These are phyloP conservation scores for Hypoxylon sp. DNA, from an alignment of 2,329 filamentous ascomycete species.

Conservation along the genomic window DNA sequence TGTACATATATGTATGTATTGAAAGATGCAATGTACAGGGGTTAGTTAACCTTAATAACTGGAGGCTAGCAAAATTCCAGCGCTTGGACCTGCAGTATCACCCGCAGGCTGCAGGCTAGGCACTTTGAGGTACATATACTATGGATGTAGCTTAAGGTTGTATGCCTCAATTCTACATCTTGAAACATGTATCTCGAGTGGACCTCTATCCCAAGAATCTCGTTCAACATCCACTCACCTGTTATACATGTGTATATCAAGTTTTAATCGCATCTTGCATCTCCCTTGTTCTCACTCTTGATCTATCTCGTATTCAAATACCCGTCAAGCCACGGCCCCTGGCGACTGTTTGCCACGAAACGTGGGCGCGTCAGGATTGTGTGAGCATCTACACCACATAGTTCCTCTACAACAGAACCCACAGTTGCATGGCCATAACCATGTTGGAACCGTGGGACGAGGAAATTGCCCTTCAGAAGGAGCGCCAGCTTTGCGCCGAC, in stretches of 20 bases:
- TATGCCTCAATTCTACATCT: too few species aligned
- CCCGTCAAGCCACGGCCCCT: neutral
- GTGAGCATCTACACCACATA: neutral
- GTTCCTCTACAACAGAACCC: neutral
- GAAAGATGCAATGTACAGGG: too few species aligned
- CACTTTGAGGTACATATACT: neutral
- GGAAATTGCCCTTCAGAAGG: conserved; percentile 51
- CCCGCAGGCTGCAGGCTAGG: conserved; percentile 3
- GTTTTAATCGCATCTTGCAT: neutral
- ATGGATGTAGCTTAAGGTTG: too few species aligned
- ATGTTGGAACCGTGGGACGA: conserved; percentile 57
- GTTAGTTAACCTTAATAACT: neutral
- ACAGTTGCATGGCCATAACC: conserved; percentile 11
- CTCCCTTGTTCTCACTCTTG: neutral
- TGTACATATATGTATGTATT: neutral
- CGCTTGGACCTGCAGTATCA: conserved; percentile 27
- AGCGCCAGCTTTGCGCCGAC: conserved; percentile 57
- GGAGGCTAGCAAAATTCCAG: neutral
- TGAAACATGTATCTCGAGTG: neutral
- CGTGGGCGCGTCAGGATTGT: conserved; percentile 1
- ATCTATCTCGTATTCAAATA: neutral
- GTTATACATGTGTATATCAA: neutral
- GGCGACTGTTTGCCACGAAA: neutral
- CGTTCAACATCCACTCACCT: neutral
- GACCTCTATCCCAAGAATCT: neutral